Percentiles rank a stretch among this genome's conserved stretches.
Evolutionary conservation across 805 yeast genomes (phyloP).

Genomic region (Wickerhamomyces rabaulensis): DNA sequence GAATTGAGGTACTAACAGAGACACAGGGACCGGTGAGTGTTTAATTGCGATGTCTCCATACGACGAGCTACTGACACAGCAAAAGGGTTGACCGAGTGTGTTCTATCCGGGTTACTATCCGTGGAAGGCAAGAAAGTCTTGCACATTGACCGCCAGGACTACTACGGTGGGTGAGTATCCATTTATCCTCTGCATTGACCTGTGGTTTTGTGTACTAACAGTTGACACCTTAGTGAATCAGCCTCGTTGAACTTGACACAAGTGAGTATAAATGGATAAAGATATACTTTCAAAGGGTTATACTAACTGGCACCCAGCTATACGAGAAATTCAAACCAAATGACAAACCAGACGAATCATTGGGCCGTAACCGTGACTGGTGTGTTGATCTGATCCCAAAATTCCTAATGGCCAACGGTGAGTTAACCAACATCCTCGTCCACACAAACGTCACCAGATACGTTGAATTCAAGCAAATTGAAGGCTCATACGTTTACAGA

Average conservation of each 20-base stretch:
- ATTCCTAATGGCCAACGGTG: conserved; percentile 96
- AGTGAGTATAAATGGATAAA: conserved; percentile 17
- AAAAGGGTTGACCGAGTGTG: conserved; percentile 92
- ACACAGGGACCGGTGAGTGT: conserved; percentile 28
- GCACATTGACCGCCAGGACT: conserved; percentile 94
- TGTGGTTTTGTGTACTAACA: not conserved
- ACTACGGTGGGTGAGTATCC: conserved; percentile 62
- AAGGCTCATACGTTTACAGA: conserved; percentile 88
- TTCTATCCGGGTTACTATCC: conserved; percentile 85
- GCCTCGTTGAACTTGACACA: conserved; percentile 75
- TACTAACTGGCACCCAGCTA: conserved; percentile 33
- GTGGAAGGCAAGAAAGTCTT: conserved; percentile 98
- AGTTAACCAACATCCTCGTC: conserved; percentile 87
- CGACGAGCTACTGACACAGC: conserved; percentile 6
- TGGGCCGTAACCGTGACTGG: conserved; percentile 96
- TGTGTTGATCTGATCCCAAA: conserved; percentile 96
- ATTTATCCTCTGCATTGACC: conserved; percentile 18
- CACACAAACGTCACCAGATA: conserved; percentile 96
- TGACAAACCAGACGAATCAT: conserved; percentile 57
- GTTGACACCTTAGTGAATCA: conserved; percentile 42
- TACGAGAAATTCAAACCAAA: conserved; percentile 82
- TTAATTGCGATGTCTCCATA: not conserved
- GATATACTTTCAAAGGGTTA: too few relatives aligned
- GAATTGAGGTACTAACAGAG: not conserved
- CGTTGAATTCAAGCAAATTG: conserved; percentile 92